phyloP scores from a whole-genome alignment of 1,139 yeast species.

The Eremothecium cymbalariae region DNA sequence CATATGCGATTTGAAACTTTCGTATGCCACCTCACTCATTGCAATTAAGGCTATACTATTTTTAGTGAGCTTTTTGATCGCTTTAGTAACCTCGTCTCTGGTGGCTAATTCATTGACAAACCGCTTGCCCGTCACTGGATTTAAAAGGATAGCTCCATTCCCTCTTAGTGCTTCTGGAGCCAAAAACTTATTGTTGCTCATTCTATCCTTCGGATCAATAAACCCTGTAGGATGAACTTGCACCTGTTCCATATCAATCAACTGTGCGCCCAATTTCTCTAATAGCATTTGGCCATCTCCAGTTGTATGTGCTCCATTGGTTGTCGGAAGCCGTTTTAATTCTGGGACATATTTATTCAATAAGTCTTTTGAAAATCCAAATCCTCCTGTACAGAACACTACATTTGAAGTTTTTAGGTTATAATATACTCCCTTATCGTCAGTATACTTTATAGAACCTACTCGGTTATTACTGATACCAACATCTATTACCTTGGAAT shows the following conservation, averaged over 20 bases:
- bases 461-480: constrained; percentile 34
- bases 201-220: constrained; percentile 52
- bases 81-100: constrained; percentile 60
- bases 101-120: constrained; percentile 68
- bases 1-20: constrained; percentile 39
- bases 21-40: constrained; percentile 34
- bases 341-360: constrained; percentile 60
- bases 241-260: constrained; percentile 66
- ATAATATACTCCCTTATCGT: constrained; percentile 26
- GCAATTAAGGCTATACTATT: constrained; percentile 37
- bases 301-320: constrained; percentile 67
- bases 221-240: constrained; percentile 83
- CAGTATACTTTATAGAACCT: constrained; percentile 43
- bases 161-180: constrained; percentile 79
- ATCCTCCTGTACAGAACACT: constrained; percentile 76
- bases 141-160: constrained; percentile 64
- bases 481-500: constrained; percentile 51
- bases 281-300: constrained; percentile 69
- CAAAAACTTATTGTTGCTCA: constrained; percentile 50
- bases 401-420: constrained; percentile 37
- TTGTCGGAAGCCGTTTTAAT: constrained; percentile 54
- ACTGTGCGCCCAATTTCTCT: constrained; percentile 48
- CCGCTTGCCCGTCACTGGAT: constrained; percentile 49
- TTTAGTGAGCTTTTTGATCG: constrained; percentile 31
- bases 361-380: constrained; percentile 37